Base-by-base conservation (phyloP, 2,329 filamentous ascomycete genomes). In the Sporothrix protearum region DNA sequence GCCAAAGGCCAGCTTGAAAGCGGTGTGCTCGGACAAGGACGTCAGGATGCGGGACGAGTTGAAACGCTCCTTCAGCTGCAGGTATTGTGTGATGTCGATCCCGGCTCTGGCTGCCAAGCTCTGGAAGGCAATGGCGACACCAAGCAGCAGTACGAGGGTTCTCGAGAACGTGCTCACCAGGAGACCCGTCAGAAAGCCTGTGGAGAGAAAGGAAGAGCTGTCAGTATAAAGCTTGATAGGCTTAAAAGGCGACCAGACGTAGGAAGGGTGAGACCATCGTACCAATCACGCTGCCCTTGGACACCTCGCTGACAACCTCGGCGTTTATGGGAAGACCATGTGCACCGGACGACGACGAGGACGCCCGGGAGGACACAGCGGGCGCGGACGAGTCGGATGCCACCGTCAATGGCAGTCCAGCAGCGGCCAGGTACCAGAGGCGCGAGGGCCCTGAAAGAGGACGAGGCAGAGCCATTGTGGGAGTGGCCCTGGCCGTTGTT, bases 1-100 rank as follows among this genome's bases (percentile, higher is more conserved):
- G n/a, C 89, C 88, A 78, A 94, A 94, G 2, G 89, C 88, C 28
- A 89, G 78, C 77, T 90, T 91, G 78, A 92, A 91, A 22, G 86
- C 86, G 1, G 87, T 85, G 75, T 89, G 87, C 73, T 86, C 83
- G 76, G 86, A 83, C 69, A 90, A 80, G 61, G 85, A 81, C 4
- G 83, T 83, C 61, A 85, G 78, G 55, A 87, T 76, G 19, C 80
- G 78, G 55, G 82, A 83, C 66, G 78, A 76, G 28, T 78, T 76
- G 28, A 82, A 71, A 22, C 77, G 76, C 68, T 82, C 79, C 71
- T 81, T 79, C 42, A 84, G 75, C 30, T 79, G 78, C 22, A 83
- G 72, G 61, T 80, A 75, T 1, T 78, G 77, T 28, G 81, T 76
- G 14, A 84, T 73, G 70, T 84, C 79, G 59, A 85, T 74, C 9